Evolutionary conservation across 495 filamentous ascomycete genomes (phyloP).

Genomic region (Penicillium flavigenum): DNA sequence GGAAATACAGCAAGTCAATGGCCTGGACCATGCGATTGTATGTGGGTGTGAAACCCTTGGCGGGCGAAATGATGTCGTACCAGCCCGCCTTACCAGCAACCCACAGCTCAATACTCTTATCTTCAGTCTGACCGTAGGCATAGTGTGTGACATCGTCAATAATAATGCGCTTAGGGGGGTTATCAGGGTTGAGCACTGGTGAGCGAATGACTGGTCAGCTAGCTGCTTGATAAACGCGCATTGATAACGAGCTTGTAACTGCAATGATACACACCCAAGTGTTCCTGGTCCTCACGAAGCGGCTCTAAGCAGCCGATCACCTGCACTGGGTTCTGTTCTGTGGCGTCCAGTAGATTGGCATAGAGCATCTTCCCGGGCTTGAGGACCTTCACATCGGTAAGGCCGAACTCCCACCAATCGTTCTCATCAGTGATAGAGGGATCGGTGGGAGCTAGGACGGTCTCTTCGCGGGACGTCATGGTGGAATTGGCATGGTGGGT

Average conservation of each 20-base stretch:
- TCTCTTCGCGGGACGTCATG: conserved; percentile 55
- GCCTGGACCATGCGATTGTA: conserved; percentile 69
- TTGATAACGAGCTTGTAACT: conserved; percentile 17
- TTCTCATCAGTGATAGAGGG: conserved; percentile 55
- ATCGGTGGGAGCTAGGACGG: conserved; percentile 54
- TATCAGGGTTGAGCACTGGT: conserved; percentile 47
- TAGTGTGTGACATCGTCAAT: conserved; percentile 62
- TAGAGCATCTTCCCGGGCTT: conserved; percentile 49
- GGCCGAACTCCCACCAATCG: conserved; percentile 57
- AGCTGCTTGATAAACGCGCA: conserved; percentile 14
- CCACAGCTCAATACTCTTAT: conserved; percentile 66
- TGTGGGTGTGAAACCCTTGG: conserved; percentile 56
- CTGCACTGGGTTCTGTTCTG: conserved; percentile 52
- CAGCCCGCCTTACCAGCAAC: conserved; percentile 75
- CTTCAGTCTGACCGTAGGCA: conserved; percentile 65
- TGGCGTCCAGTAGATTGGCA: conserved; percentile 54
- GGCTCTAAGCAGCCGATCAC: conserved; percentile 54
- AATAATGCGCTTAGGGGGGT: conserved; percentile 57
- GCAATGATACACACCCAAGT: conserved; percentile 36
- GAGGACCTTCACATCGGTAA: conserved; percentile 54
- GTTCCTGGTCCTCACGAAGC: conserved; percentile 45
- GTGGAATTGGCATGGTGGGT: conserved; percentile 37
- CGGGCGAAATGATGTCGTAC: conserved; percentile 65
- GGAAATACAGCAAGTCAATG: conserved; percentile 66
- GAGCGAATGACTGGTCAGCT: conserved; percentile 26